Evolutionary conservation across 768 basidiomycete genomes (phyloP).

Genomic region (Lentinula raphanica): DNA sequence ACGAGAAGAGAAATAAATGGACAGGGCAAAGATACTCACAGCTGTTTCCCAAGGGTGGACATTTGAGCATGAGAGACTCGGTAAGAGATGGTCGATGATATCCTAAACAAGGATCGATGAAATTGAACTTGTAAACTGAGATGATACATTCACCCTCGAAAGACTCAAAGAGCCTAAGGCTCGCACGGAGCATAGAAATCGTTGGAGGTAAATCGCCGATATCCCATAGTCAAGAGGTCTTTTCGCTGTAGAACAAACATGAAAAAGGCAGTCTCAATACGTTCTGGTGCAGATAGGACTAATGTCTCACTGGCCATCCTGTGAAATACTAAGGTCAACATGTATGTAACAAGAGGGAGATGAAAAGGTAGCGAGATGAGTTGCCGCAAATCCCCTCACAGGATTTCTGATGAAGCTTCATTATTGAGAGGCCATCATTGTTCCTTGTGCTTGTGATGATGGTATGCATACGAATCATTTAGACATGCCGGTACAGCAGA

Average conservation of each 20-base stretch:
- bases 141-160: neutral
- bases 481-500: too few relatives aligned
- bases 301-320: neutral
- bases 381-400: neutral
- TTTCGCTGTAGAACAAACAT: neutral
- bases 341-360: neutral
- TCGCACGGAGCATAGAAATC: neutral
- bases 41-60: neutral
- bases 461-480: too few relatives aligned
- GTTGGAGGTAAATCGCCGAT: neutral
- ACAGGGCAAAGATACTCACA: neutral
- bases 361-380: neutral
- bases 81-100: too few relatives aligned
- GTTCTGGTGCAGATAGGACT: neutral
- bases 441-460: neutral
- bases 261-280: neutral
- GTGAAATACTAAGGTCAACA: neutral
- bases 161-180: too few relatives aligned
- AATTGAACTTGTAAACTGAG: neutral
- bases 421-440: neutral
- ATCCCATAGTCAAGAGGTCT: neutral
- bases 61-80: neutral
- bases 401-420: neutral
- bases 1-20: neutral
- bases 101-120: neutral